Conservation (phyloP, 176 grass and related monocot genomes). For the Triticum timopheevii region DNA sequence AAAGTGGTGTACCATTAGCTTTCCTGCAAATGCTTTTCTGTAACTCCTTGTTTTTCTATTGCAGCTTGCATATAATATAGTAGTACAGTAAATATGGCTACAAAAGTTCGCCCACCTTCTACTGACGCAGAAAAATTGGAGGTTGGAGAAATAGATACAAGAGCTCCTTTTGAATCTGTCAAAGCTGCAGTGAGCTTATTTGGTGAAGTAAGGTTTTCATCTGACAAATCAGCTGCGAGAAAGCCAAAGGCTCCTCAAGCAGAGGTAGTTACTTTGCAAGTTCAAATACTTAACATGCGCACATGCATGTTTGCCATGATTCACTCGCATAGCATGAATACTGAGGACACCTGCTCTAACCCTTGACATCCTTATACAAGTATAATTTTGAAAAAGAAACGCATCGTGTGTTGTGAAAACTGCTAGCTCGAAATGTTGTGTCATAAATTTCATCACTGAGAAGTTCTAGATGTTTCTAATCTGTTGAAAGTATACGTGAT, state of each 20-base stretch:
- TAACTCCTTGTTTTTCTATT: constrained; percentile 20
- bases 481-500: neutral
- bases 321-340: neutral
- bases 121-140: constrained; percentile 58
- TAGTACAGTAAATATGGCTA: constrained; percentile 53
- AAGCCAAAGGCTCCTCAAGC: constrained; percentile 68
- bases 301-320: neutral
- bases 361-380: neutral
- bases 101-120: constrained; percentile 52
- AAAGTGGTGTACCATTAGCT: neutral
- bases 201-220: constrained; percentile 73
- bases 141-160: constrained; percentile 91
- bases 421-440: neutral
- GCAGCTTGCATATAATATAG: constrained; percentile 29
- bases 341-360: neutral
- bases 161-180: constrained; percentile 94
- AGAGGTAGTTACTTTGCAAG: constrained; percentile 48
- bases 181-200: constrained; percentile 98
- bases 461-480: neutral
- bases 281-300: neutral
- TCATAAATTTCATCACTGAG: neutral
- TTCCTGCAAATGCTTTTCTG: neutral
- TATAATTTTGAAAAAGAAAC: neutral
- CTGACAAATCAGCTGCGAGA: constrained; percentile 57
- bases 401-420: neutral